These are phyloP conservation scores for Xylariaceae sp. DNA, from an alignment of 2,329 filamentous ascomycete genomes.

Conservation along the genomic window DNA sequence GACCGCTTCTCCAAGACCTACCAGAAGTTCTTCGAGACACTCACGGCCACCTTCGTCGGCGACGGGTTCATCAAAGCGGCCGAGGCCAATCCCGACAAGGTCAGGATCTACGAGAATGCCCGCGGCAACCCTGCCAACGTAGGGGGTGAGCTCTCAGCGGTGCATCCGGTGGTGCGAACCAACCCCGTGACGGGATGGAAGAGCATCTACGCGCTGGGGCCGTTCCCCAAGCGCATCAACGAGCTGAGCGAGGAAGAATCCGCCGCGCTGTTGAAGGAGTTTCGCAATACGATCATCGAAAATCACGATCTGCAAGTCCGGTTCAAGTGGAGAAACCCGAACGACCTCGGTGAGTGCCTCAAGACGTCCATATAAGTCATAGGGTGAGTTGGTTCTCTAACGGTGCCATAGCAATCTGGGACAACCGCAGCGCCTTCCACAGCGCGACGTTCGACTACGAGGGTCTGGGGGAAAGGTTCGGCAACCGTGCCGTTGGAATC, in stretches of 20 bases:
- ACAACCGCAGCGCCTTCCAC: constrained; percentile 48
- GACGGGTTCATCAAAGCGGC: constrained; percentile 30
- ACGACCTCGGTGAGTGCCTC: constrained; percentile 43
- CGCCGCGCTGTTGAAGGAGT: constrained; percentile 31
- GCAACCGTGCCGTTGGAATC: constrained; percentile 40
- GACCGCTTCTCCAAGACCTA: constrained; percentile 45
- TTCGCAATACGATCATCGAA: constrained; percentile 32
- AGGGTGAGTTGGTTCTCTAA: constrained; percentile 7
- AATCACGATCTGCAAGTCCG: constrained; percentile 44
- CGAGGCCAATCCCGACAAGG: constrained; percentile 17
- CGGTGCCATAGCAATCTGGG: constrained; percentile 42
- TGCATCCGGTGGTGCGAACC: constrained; percentile 51
- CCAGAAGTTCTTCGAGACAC: constrained; percentile 42
- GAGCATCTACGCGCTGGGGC: constrained; percentile 34
- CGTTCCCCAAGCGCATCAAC: constrained; percentile 35
- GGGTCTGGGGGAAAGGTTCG: constrained; percentile 35
- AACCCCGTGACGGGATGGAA: constrained; percentile 59
- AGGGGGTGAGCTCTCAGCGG: constrained; percentile 36
- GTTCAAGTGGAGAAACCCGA: constrained; percentile 36
- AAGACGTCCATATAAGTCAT: constrained; percentile 40
- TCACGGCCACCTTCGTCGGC: constrained; percentile 40
- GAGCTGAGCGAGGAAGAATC: constrained; percentile 36
- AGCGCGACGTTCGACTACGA: constrained; percentile 47
- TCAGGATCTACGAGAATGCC: constrained; percentile 25
- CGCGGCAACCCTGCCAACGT: constrained; percentile 36